These are phyloP conservation scores for Fragaria iinumae DNA, from an alignment of 306 rosid species.

Conservation along the genomic window DNA sequence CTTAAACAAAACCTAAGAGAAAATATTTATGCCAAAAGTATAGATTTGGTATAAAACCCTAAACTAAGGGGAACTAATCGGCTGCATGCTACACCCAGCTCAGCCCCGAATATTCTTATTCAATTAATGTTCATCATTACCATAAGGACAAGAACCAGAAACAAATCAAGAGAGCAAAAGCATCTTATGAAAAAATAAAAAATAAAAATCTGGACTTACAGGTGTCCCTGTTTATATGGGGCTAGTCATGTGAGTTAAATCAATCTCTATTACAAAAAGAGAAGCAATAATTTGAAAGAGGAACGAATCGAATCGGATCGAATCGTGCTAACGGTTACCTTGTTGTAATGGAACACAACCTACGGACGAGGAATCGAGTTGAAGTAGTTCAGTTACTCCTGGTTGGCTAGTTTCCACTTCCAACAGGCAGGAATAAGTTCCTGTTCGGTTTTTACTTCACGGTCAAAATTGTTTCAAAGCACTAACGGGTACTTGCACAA, in stretches of 20 bases:
- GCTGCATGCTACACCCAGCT: constrained; percentile 16
- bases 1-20: neutral
- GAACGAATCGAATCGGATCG: neutral
- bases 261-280: neutral
- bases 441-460: too few relatives aligned
- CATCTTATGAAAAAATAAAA: neutral
- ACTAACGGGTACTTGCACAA: too few relatives aligned
- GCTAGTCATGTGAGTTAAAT: neutral
- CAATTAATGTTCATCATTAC: constrained; percentile 14
- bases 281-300: neutral
- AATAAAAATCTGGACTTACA: neutral
- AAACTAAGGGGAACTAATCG: neutral
- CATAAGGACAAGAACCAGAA: constrained; percentile 16
- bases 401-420: too few relatives aligned
- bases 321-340: neutral
- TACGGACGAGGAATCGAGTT: too few relatives aligned
- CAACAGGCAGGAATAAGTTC: too few relatives aligned
- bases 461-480: too few relatives aligned
- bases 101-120: constrained; percentile 10
- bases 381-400: too few relatives aligned
- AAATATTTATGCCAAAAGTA: neutral
- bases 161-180: neutral
- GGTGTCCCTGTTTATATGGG: neutral
- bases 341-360: neutral
- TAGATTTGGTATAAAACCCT: neutral